Percentiles rank a stretch among this genome's conserved stretches.
phyloP scores from a whole-genome alignment of 2,329 filamentous ascomycete genomes.

The Knoxdaviesia proteae region DNA sequence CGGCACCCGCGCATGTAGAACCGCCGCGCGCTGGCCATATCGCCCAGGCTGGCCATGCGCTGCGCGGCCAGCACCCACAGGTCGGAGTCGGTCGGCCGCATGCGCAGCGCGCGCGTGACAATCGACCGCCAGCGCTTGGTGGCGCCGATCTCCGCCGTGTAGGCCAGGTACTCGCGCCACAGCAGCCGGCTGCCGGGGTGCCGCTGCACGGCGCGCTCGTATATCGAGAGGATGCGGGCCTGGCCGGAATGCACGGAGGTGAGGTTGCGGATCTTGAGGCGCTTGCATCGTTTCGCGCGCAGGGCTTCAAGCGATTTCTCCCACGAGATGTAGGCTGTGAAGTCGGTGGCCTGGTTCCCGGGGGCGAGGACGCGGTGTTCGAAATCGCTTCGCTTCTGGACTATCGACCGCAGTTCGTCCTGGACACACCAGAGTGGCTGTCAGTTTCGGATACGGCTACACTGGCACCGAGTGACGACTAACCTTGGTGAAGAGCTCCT shows the following conservation, averaged over 20 bases:
- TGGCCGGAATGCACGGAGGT: constrained; percentile 52
- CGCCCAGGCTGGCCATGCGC: constrained; percentile 56
- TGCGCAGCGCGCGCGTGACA: constrained; percentile 49
- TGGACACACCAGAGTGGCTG: constrained; percentile 14
- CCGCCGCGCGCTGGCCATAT: constrained; percentile 68
- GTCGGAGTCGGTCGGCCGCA: constrained; percentile 67
- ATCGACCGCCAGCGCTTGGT: constrained; percentile 43
- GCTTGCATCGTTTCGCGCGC: constrained; percentile 61
- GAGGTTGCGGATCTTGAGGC: constrained; percentile 51
- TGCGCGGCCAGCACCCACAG: constrained; percentile 77
- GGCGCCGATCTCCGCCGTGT: constrained; percentile 47
- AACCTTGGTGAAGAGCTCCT: constrained; percentile 73
- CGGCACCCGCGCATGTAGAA: constrained; percentile 78
- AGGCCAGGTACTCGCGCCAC: constrained; percentile 82
- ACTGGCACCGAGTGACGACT: constrained; percentile 6
- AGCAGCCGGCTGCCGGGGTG: constrained; percentile 64
- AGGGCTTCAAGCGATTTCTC: constrained; percentile 52
- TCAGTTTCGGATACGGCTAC: not conserved
- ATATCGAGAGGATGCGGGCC: constrained; percentile 68
- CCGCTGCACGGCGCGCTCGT: constrained; percentile 67
- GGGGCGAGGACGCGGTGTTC: constrained; percentile 79
- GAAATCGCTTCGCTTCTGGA: constrained; percentile 77
- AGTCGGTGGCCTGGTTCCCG: constrained; percentile 57
- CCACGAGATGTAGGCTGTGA: constrained; percentile 62
- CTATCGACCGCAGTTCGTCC: constrained; percentile 78